phyloP scores from a whole-genome alignment of 139 green algal species.

The Limnomonas spitsbergensis region DNA sequence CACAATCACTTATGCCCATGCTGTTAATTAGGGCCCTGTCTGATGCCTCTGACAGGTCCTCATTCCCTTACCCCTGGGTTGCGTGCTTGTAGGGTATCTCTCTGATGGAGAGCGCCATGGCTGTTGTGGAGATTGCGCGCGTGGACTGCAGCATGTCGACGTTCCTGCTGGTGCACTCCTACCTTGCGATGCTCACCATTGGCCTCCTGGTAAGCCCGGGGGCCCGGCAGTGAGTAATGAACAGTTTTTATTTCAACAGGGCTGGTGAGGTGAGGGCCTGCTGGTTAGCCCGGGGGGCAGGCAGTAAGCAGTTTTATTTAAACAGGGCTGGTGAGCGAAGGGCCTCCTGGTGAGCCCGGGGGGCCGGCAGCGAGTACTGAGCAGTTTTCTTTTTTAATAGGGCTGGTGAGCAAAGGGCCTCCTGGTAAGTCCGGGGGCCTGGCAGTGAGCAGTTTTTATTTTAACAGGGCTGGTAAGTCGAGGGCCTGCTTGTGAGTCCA shows the following conservation, averaged over 20 bases:
- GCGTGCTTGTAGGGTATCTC: constrained; percentile 52
- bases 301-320: no score
- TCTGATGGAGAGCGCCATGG: constrained; percentile 72
- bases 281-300: no score
- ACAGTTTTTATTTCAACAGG: neutral
- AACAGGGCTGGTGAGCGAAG: no score
- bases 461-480: constrained; percentile 4
- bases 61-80: no score
- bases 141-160: constrained; percentile 85
- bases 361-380: no score
- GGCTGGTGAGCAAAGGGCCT: no score
- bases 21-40: neutral
- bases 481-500: no score
- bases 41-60: no score
- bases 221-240: neutral
- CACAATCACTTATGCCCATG: no score
- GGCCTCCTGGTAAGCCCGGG: constrained; percentile 57
- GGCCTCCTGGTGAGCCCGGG: no score
- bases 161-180: constrained; percentile 92
- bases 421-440: constrained; percentile 56
- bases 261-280: constrained; percentile 20
- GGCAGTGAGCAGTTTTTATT: neutral
- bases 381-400: no score
- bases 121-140: constrained; percentile 77
- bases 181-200: constrained; percentile 84